phyloP scores from a whole-genome alignment of 1,284 basidiomycete species.

The Moesziomyces sp. region DNA sequence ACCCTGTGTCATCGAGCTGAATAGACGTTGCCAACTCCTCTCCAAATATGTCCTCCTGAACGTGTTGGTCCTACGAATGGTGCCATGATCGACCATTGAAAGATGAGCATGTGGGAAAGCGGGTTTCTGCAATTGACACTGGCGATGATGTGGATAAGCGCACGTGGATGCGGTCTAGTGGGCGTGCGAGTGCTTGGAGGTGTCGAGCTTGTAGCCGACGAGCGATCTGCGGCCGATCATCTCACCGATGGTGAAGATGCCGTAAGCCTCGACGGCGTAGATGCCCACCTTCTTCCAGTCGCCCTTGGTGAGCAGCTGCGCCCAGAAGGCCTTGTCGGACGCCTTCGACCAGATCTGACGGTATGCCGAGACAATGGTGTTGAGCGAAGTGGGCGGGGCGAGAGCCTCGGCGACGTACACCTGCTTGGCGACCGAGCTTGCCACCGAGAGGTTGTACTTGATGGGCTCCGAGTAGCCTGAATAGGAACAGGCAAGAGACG shows the following conservation, averaged over 20 bases:
- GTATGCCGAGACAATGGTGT: conserved; percentile 78
- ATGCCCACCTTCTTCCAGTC: conserved; percentile 80
- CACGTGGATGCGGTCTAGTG: conserved; percentile 30
- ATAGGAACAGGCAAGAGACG: neutral
- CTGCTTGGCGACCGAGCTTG: conserved; percentile 85
- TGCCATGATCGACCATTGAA: no score
- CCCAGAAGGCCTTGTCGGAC: conserved; percentile 77
- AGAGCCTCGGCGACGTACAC: conserved; percentile 89
- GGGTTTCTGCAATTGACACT: neutral
- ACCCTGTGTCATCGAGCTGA: conserved; percentile 21
- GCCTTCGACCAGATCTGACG: conserved; percentile 78
- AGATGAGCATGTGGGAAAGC: neutral
- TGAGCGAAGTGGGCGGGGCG: conserved; percentile 79
- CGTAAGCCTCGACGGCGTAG: conserved; percentile 88
- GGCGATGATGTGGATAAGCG: no score
- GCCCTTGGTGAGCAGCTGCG: conserved; percentile 76
- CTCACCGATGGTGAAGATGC: conserved; percentile 75
- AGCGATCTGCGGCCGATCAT: conserved; percentile 61
- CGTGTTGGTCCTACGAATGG: no score
- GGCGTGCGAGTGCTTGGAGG: conserved; percentile 46
- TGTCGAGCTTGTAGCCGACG: conserved; percentile 61
- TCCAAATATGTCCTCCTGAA: no score
- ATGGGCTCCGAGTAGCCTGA: conserved; percentile 54
- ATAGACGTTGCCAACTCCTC: neutral
- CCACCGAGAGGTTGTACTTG: conserved; percentile 73